Evolutionary conservation across 2,329 filamentous ascomycete species (phyloP).

Genomic region (Aspergillus fructus): DNA sequence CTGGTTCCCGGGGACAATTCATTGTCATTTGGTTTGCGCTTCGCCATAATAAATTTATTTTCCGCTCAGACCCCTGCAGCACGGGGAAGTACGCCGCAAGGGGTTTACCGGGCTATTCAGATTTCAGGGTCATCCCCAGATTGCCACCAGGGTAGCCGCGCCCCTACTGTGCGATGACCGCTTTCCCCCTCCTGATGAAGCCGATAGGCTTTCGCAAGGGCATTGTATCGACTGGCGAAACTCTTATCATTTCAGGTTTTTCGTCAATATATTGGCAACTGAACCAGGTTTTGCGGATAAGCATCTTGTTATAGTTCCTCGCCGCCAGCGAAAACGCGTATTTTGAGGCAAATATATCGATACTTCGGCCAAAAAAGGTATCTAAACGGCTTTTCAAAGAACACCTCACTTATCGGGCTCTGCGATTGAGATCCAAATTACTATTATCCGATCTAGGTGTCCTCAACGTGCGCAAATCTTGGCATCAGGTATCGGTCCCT

Average conservation of each 20-base stretch:
- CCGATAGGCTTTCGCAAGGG: conserved; percentile 6
- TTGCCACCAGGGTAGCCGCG: conserved; percentile 10
- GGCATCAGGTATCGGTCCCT: background rate
- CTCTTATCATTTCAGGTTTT: background rate
- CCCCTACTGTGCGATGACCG: conserved; percentile 13
- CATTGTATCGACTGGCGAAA: background rate
- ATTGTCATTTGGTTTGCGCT: background rate
- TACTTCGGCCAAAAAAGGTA: background rate
- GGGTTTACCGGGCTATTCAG: conserved; percentile 19
- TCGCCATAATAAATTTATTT: background rate
- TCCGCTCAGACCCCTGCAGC: conserved; percentile 16
- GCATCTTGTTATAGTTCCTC: background rate
- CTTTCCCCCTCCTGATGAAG: conserved; percentile 7
- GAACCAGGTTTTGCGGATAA: background rate
- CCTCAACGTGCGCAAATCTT: background rate
- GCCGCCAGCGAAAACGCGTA: background rate
- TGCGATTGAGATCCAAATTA: background rate
- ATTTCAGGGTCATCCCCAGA: conserved; percentile 14
- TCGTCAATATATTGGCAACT: conserved; percentile 3
- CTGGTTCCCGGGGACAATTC: background rate
- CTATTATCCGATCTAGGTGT: too few species aligned
- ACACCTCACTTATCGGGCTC: background rate
- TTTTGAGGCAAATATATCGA: background rate
- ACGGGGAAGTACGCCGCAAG: conserved; percentile 29
- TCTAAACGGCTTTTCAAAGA: background rate